Evolutionary conservation across 345 rosid species (phyloP), one percentile per base, ranked within the genome.

Genomic region (Euphorbia pulcherrima): DNA sequence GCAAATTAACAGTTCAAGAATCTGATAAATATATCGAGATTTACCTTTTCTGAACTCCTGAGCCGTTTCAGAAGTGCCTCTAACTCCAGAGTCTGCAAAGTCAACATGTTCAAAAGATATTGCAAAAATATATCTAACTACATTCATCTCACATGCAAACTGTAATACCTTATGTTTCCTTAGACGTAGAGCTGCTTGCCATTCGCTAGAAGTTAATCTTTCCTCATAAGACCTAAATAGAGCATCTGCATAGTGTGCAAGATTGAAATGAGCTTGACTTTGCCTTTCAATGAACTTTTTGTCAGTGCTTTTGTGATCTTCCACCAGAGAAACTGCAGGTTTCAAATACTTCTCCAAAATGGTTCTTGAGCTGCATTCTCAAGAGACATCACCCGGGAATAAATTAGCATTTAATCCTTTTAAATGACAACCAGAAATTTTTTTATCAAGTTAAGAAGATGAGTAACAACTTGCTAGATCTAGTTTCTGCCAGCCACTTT

Each of bases 191-290:
- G 98, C 98, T 73, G 97, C 98, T 81, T 90, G 96, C 98, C 98
- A 93, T 78, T 93, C 98, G 68, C 76, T 87, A 61, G 98, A 90
- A 69, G 80, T 81, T 74, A 93, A 83, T 78, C 98, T 90, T 69
- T 90, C 97, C 81, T 90, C 96, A 70, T 85, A 86, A 75, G 87
- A 86, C 78, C 85, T 90, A 75, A 88, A 93, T 21, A 93, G 70
- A 65, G 88, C 96, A 85, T 93, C 96, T 58, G 98, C 88, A 77
- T 90, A 93, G 79, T 90, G 98, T 54, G 98, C 97, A 75, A 93
- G 90, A 71, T 84, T 92, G 76, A 90, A 93, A 81, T 89, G 88
- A 68, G 88, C 78, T 79, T 90, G 90, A 79, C 90, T 87, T 75
- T 78, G 92, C 80, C 86, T 85, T 68, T 86, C 90, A 64, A 80